These are phyloP conservation scores for Trichoderma gamsii DNA, from an alignment of 495 filamentous ascomycete species.

Conservation along the genomic window DNA sequence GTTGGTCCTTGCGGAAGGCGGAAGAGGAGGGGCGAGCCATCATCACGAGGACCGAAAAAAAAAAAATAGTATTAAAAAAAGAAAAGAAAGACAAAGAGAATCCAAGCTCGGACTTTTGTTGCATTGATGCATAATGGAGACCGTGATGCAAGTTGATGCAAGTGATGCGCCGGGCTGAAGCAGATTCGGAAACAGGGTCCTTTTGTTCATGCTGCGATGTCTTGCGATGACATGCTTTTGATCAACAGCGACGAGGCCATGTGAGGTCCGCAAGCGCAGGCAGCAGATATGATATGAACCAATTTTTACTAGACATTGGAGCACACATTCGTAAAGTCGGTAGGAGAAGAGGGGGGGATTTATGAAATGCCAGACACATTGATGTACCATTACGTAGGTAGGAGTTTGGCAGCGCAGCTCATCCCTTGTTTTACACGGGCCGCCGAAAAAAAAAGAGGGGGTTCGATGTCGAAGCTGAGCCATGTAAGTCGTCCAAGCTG, in stretches of 20 bases:
- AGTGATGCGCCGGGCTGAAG: not conserved
- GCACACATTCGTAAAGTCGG: not conserved
- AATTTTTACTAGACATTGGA: not conserved
- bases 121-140: not conserved
- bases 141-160: not conserved
- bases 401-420: no score
- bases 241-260: not conserved
- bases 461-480: no score
- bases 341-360: not conserved
- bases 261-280: not conserved
- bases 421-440: no score
- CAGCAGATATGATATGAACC: not conserved
- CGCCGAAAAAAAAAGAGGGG: no score
- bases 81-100: not conserved
- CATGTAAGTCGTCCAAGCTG: no score
- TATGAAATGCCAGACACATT: not conserved
- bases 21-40: not conserved
- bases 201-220: not conserved
- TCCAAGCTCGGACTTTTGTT: not conserved
- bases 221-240: not conserved
- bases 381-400: no score
- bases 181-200: not conserved
- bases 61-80: not conserved
- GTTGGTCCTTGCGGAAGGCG: not conserved
- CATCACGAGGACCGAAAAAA: slow-evolving; percentile 11